phyloP scores from a whole-genome alignment of 1,284 basidiomycete genomes.

The Ceratobasidium sp. region DNA sequence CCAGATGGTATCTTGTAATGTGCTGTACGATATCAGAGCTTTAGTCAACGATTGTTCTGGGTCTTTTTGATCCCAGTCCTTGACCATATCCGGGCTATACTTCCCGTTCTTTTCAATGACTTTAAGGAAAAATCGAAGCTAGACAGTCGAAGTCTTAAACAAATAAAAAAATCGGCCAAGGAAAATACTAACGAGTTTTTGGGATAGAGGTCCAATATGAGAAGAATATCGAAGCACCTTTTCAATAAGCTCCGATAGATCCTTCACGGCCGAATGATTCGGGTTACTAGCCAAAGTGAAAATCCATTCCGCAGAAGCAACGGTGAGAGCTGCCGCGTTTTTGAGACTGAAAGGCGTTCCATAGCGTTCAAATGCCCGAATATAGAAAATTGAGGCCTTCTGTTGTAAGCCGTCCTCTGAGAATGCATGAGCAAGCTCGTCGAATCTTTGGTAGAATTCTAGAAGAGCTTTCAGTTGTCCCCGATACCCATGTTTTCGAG shows the following conservation, averaged over 20 bases:
- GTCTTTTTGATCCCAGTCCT: not conserved
- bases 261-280: too few species aligned
- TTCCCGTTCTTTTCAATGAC: too few species aligned
- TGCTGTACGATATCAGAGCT: not conserved
- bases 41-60: not conserved
- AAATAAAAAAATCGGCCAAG: too few species aligned
- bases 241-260: too few species aligned
- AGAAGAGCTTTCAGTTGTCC: not conserved
- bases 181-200: too few species aligned
- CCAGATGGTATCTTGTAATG: constrained; percentile 2
- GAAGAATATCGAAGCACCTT: too few species aligned
- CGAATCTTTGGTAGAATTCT: not conserved
- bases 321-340: not conserved
- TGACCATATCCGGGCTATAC: not conserved
- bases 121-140: too few species aligned
- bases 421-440: not conserved
- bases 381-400: not conserved
- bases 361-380: not conserved
- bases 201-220: too few species aligned
- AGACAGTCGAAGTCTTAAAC: too few species aligned
- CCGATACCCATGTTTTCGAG: not conserved
- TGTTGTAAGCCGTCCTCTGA: not conserved
- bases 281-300: not conserved
- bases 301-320: not conserved
- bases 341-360: not conserved